Base-by-base conservation (phyloP, 345 rosid species). In the Moringa oleifera region DNA sequence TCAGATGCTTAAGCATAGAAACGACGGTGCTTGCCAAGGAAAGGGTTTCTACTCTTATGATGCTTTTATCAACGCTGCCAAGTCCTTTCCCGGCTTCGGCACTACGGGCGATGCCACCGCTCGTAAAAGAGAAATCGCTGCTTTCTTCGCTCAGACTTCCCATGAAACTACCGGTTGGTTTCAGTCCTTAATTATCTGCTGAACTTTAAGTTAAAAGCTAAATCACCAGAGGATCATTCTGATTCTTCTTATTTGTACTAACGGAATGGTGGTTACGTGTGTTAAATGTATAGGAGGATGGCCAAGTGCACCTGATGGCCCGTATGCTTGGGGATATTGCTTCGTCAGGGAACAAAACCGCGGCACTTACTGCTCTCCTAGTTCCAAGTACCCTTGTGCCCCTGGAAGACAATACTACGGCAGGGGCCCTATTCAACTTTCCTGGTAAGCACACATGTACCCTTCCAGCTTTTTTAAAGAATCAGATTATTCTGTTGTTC, bases 151-250 rank as follows among this genome's bases (percentile, higher is more conserved):
- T 59, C 92, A 86, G 57, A 86, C 87, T 21, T 86, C 89, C 16
- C 92, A 83, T 41, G 85, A 86, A 74, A 86, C 92, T 20, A 83
- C 85, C 65, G 89, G 91, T 80, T n/a, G n/a, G n/a, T n/a, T n/a
- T n/a, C n/a, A n/a, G n/a, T n/a, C n/a, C n/a, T n/a, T n/a, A n/a
- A n/a, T n/a, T n/a, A n/a, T n/a, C n/a, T n/a, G n/a, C n/a, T 63
- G 37, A 33, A 33, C 6, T 33, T 33, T 4, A 33, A 4, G 37
- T 33, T 33, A 58, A 12, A 68, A n/a, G n/a, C n/a, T n/a, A n/a
- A n/a, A n/a, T n/a, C n/a, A n/a, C n/a, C n/a, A n/a, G n/a, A n/a
- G n/a, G n/a, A n/a, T n/a, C n/a, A n/a, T n/a, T n/a, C n/a, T n/a
- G n/a, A n/a, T n/a, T n/a, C n/a, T n/a, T n/a, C n/a, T n/a, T n/a